Base-by-base conservation (phyloP, 2,329 filamentous ascomycete species). In the Ophiocordyceps camponoti-leonardi region DNA sequence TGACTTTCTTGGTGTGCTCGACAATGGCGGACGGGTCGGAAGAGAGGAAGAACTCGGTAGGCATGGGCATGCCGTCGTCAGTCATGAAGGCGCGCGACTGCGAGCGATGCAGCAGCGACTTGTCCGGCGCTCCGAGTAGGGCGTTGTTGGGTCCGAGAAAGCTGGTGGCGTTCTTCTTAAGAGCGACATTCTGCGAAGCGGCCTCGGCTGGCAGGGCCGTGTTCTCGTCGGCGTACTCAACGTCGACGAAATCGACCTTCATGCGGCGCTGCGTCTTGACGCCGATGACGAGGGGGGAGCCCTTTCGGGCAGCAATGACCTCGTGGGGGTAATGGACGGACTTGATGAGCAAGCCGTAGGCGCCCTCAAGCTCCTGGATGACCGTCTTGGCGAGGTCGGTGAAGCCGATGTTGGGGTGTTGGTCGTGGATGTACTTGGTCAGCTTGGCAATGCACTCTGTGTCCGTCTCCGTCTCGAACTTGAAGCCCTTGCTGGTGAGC, bases 231-330 rank as follows among this genome's bases (percentile, higher is more conserved):
- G 83, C 83, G 65, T 90, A 96, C 70, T 98, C 92, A 50, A 98
- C 92, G 63, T 98, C 92, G 62, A 98, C 92, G 60, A 98, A 98
- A 71, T 98, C 92, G 51, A 98, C 92, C 82, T 96, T 98, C 92
- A 98, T 96, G 72, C 94, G 94, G 74, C 84, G 93, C 68, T 87
- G 77, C 47, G 92, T 96, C 71, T 87, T 85, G 62, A 98, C 92
- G 68, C 92, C 92, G 57, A 98, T 86, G 52, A 98, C 92, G 49
- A 98, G 77, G 41, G 92, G 92, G 50, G 92, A 98, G 69, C 92
- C 92, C 78, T 98, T 98, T 58, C 92, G 86, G 62, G 92, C 92
- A 46, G 92, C 92, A 66, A 98, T 86, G 51, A 96, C 84, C 72
- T 98, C 92, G 62, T 95, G 86, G 49, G 92, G 92, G 72, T 86